phyloP scores from a whole-genome alignment of 352 stramenopile species.

The Pythium brassicae region DNA sequence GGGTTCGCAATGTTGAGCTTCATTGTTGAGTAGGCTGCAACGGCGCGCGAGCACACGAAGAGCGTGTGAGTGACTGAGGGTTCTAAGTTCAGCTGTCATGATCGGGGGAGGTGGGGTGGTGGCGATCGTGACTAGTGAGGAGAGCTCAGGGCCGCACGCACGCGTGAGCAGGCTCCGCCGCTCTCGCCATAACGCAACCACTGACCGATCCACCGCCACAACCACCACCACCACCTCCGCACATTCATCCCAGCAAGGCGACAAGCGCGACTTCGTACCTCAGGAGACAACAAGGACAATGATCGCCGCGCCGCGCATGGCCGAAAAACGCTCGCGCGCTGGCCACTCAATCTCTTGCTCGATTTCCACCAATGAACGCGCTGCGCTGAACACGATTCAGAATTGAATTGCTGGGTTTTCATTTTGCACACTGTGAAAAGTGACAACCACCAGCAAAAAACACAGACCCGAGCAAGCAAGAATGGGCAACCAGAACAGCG shows the following conservation, averaged over 20 bases:
- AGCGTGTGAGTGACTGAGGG: not conserved
- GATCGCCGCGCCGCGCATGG: slow-evolving; percentile 8
- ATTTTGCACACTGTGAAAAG: not conserved
- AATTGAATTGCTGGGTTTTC: slow-evolving; percentile 1
- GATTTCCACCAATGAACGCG: slow-evolving; percentile 1
- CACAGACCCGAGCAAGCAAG: slow-evolving; percentile 1
- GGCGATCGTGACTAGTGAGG: not conserved
- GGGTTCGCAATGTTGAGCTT: slow-evolving; percentile 99
- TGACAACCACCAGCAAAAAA: not conserved
- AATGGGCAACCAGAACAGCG: slow-evolving; percentile 75
- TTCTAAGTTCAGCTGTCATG: too few relatives aligned
- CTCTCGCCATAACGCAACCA: not conserved
- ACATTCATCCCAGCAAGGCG: not conserved
- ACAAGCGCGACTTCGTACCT: slow-evolving; percentile 31
- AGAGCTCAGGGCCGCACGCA: too few relatives aligned
- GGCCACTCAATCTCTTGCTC: slow-evolving; percentile 10
- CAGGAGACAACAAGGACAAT: slow-evolving; percentile 82
- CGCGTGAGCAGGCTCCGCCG: too few relatives aligned
- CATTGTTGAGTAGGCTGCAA: slow-evolving; percentile 55
- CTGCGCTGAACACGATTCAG: slow-evolving; percentile 16
- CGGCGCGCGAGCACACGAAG: not conserved
- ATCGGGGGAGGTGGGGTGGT: not conserved
- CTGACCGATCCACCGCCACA: not conserved
- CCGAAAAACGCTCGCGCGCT: not conserved
- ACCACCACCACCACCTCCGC: not conserved